These are phyloP conservation scores for Eucalyptus curtisii DNA, from an alignment of 345 rosid genomes.

Conservation along the genomic window DNA sequence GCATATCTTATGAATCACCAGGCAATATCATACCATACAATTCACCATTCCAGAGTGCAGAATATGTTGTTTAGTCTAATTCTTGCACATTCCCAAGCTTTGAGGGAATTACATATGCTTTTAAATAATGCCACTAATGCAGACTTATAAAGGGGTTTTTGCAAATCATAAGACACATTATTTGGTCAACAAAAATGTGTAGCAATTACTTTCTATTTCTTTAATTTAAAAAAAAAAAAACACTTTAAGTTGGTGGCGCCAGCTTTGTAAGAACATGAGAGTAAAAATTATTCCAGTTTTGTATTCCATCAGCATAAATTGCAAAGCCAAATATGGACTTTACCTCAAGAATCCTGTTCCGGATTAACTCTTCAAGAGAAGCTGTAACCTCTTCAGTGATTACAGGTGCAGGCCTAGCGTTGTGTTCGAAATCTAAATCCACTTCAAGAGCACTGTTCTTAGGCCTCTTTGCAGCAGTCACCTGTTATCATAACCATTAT, in stretches of 20 bases:
- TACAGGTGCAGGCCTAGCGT: conserved; percentile 84
- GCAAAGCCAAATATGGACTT: neutral
- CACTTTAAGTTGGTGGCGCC: neutral
- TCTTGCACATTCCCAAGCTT: neutral
- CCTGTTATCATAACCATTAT: conserved; percentile 22
- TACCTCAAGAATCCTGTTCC: conserved; percentile 70
- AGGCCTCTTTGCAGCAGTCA: conserved; percentile 83
- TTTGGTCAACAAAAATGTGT: neutral
- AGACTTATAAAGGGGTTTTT: neutral
- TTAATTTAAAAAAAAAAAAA: neutral
- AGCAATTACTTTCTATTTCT: neutral
- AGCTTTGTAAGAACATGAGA: neutral
- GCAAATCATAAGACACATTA: neutral
- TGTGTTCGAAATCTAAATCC: conserved; percentile 94
- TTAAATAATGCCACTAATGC: neutral
- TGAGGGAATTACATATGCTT: neutral
- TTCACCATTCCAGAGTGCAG: neutral
- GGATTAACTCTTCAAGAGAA: conserved; percentile 78
- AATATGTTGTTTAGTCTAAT: neutral
- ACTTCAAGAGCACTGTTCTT: conserved; percentile 93
- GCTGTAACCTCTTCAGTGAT: conserved; percentile 92
- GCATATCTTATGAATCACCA: neutral
- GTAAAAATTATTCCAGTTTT: neutral
- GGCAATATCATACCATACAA: neutral
- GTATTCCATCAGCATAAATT: neutral